Percentiles rank a stretch among this genome's conserved stretches.
Conservation (phyloP, 2,329 filamentous ascomycete species). For the Ophiocordyceps camponoti-floridani region DNA sequence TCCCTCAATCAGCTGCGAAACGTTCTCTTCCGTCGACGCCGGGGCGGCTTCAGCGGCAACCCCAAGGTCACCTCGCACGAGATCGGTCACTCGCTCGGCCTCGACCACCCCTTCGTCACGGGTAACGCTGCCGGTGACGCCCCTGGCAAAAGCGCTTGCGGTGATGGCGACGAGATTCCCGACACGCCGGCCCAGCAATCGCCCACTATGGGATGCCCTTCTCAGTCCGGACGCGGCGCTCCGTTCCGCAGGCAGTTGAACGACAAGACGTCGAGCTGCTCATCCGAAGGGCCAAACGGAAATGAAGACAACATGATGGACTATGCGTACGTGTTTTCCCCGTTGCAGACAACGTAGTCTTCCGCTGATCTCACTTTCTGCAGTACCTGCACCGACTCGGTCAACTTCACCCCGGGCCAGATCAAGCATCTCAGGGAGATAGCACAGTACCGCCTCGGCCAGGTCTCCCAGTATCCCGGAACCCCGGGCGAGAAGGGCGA, state of each 20-base stretch:
- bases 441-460: neutral
- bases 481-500: neutral
- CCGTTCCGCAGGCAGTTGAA: neutral
- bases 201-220: neutral
- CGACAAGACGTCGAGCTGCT: neutral
- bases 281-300: neutral
- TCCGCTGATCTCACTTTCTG: neutral
- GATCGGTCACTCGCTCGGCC: neutral
- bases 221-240: neutral
- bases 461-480: neutral
- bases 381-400: neutral
- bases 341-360: neutral
- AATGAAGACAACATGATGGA: neutral
- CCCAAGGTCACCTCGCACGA: neutral
- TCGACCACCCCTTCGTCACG: neutral
- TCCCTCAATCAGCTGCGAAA: neutral
- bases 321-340: neutral
- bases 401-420: neutral
- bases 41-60: neutral
- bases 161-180: neutral
- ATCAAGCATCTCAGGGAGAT: neutral
- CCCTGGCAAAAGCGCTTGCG: neutral
- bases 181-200: neutral
- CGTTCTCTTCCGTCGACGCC: neutral
- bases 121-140: neutral